These are phyloP conservation scores for Lecanoromycetidae sp. DNA, from an alignment of 2,329 filamentous ascomycete genomes.

Conservation along the genomic window DNA sequence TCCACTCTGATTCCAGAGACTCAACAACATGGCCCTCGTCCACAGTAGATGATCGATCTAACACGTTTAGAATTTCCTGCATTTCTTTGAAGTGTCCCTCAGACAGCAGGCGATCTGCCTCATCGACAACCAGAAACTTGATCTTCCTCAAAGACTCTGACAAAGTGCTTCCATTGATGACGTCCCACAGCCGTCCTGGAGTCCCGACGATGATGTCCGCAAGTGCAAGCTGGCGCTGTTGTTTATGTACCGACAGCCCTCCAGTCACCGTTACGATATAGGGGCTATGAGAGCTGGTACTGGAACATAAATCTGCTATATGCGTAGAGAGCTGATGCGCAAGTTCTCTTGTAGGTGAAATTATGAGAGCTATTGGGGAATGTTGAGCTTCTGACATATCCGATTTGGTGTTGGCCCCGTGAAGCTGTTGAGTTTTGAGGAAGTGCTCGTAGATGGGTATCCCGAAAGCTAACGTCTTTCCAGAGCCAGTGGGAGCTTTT, in stretches of 20 bases:
- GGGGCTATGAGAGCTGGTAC: conserved; percentile 48
- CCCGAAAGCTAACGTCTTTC: conserved; percentile 89
- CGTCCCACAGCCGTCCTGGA: conserved; percentile 86
- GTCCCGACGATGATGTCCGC: conserved; percentile 92
- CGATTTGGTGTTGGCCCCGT: no score
- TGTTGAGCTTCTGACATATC: conserved; percentile 28
- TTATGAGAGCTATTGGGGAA: conserved; percentile 60
- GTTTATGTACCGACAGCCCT: conserved; percentile 87
- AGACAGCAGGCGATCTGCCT: conserved; percentile 82
- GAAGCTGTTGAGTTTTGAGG: no score
- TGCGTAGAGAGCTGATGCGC: conserved; percentile 85
- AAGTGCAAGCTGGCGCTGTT: conserved; percentile 68
- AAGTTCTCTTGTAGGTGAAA: conserved; percentile 85
- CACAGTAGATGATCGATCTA: conserved; percentile 51
- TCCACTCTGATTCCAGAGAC: conserved; percentile 12
- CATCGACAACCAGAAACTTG: conserved; percentile 78
- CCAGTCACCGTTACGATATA: conserved; percentile 78
- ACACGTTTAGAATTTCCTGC: conserved; percentile 68
- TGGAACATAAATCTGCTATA: conserved; percentile 60
- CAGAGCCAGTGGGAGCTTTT: conserved; percentile 91
- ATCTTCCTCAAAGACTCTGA: conserved; percentile 60
- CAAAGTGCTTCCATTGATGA: conserved; percentile 64
- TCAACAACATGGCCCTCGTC: conserved; percentile 37
- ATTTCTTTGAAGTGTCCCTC: conserved; percentile 94
- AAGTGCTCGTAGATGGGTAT: conserved; percentile 85